Evolutionary conservation across 805 yeast species (phyloP), one percentile per base, ranked within the genome.

Genomic region (Cyberlindnera samutprakarnensis): DNA sequence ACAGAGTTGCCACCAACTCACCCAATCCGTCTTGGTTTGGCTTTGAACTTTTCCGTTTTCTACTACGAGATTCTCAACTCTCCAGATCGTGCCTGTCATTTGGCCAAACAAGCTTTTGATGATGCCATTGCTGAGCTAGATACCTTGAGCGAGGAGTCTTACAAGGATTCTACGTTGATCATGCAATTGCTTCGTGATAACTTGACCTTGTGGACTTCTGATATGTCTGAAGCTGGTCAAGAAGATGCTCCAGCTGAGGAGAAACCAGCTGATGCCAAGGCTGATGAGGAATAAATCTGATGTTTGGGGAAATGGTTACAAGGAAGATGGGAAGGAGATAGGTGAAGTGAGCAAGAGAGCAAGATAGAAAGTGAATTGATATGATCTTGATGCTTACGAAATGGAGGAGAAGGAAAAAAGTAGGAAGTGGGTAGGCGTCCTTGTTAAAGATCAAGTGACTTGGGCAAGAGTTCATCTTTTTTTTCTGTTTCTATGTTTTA

Each of bases 171-270:
- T 44, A 92, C 97, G 50, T 78, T 92, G 62, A 92, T 92, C 60
- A 92, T 92, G 98, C 97, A 92, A 77, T 78, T 92, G 62, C 78
- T 92, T 62, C 83, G 96, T 71, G 97, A 92, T 68, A 90, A 90
- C 77, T 73, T 90, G 70, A 90, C 97, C 47, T 78, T 90, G 70
- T 90, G 98, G 98, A 87, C 95, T 48, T 77, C 84, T 31, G 96
- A 86, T 59, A 82, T 85, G 80, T 79, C 88, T 32, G 90, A 83
- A 63, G 78, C 87, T 41, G 76, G 75, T 43, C 76, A 70, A 53
- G 77, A 74, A 36, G 80, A 72, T 43, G 59, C 66, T 43, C 57
- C 49, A 32, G 53, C 56, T 25, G 63, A 57, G 41, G 58, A 59
- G 40, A 52, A 56, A 46, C 46, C 41, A 17, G 26, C 45, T 25